A percentile compares a stretch with the other conserved stretches of the same genome.
These are phyloP conservation scores for Saccharomycopsis sp. DNA, from an alignment of 805 yeast species.

Conservation along the genomic window DNA sequence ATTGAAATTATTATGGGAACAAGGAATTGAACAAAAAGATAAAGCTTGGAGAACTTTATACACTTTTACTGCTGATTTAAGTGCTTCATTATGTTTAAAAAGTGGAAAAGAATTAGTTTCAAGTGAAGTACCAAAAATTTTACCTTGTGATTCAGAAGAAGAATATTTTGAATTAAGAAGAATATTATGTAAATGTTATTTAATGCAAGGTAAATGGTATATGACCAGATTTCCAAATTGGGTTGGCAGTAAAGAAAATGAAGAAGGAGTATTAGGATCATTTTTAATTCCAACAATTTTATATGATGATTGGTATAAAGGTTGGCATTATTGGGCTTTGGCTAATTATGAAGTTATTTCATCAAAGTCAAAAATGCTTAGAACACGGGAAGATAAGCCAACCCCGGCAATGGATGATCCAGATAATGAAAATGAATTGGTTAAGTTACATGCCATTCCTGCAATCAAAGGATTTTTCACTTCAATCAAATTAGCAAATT, in stretches of 20 bases:
- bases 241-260: slow-evolving; percentile 57
- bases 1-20: slow-evolving; percentile 93
- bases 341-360: slow-evolving; percentile 95
- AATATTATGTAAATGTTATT: slow-evolving; percentile 82
- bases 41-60: slow-evolving; percentile 81
- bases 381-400: slow-evolving; percentile 23
- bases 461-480: slow-evolving; percentile 95
- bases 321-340: slow-evolving; percentile 99
- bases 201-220: slow-evolving; percentile 99
- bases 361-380: slow-evolving; percentile 31
- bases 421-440: slow-evolving; percentile 26
- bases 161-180: slow-evolving; percentile 60
- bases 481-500: slow-evolving; percentile 77
- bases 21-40: slow-evolving; percentile 74
- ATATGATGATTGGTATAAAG: slow-evolving; percentile 90
- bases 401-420: no score
- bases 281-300: slow-evolving; percentile 91
- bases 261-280: slow-evolving; percentile 83
- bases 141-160: slow-evolving; percentile 39
- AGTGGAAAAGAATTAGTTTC: slow-evolving; percentile 72
- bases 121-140: slow-evolving; percentile 69
- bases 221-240: slow-evolving; percentile 70
- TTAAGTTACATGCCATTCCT: slow-evolving; percentile 85
- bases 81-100: slow-evolving; percentile 77
- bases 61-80: slow-evolving; percentile 85